Base-by-base conservation (phyloP, 495 filamentous ascomycete genomes). In the Hypoxylon crocopeplum region DNA sequence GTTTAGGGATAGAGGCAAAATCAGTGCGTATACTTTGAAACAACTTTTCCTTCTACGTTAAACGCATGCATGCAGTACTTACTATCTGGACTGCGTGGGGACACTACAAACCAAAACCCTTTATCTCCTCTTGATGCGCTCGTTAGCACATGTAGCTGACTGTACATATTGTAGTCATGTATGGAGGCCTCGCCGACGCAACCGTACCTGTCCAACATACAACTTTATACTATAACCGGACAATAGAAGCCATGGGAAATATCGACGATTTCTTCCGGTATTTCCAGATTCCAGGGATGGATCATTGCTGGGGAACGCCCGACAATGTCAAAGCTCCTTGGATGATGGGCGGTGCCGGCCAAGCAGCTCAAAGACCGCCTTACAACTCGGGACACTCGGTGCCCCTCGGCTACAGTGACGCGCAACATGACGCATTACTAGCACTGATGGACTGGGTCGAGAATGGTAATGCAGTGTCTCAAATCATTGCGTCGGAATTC, bases 401-500 rank as follows among this genome's bases (percentile, higher is more conserved):
- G 1, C 68, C 70, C 2, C 71, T 77, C 0, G 79, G 77, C 0
- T 79, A 72, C 54, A 62, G 59, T 16, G 79, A 82, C 49, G 53
- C 50, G 6, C 52, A 67, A 13, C 79, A 83, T 49, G 79, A 83
- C 53, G 67, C 70, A 7, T 34, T 83, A 37, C 38, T 80, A 22
- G 80, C 79, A 8, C 51, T 84, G 48, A 74, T 84, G 68, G 69
- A 70, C 5, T 85, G 82, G 82, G 77, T 80, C 13, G 82, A 85
- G 64, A 71, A 72, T 13, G 76, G 68, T 12, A 63, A 32, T 30
- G 69, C 61, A 2, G 72, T 77, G 0, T 65, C 75, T 19, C 54
- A 71, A 24, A 59, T 79, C 36, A 67, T 77, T 24, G 74, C 72
- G 7, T 77, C 77, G 2, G 73, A 72, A 45, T 79, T 72, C 57